Evolutionary conservation across 2,329 filamentous ascomycete species (phyloP).

Genomic region (Dactylellina haptotyla): DNA sequence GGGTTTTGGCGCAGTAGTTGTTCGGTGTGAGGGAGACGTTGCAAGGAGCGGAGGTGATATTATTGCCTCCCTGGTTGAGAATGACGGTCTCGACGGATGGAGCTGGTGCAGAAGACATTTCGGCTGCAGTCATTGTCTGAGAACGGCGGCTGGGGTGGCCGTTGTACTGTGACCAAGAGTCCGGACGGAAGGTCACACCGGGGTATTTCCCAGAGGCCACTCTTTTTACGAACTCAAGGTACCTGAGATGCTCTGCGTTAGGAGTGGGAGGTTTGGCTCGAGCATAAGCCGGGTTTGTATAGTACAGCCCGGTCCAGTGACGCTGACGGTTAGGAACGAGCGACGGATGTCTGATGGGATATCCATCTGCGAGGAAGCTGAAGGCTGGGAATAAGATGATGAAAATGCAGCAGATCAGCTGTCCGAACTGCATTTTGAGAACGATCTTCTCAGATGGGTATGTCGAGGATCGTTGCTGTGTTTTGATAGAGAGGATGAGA

Average conservation of each 20-base stretch:
- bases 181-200: constrained; percentile 22
- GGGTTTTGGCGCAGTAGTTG: constrained; percentile 39
- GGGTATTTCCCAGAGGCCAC: constrained; percentile 20
- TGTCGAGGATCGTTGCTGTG: background rate
- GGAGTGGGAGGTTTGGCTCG: background rate
- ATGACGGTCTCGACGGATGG: background rate
- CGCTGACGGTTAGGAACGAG: constrained; percentile 30
- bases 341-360: constrained; percentile 30
- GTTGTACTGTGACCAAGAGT: constrained; percentile 42
- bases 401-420: constrained; percentile 12
- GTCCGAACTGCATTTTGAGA: constrained; percentile 11
- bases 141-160: constrained; percentile 25
- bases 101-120: background rate
- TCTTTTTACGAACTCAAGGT: constrained; percentile 16
- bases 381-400: background rate
- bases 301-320: constrained; percentile 22
- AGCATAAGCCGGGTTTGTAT: constrained; percentile 11
- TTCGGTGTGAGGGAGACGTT: constrained; percentile 20
- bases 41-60: background rate
- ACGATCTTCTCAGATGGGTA: background rate
- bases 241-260: constrained; percentile 14
- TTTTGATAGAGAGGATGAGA: too few relatives aligned
- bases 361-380: background rate
- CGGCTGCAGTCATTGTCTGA: too few relatives aligned
- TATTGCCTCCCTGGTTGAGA: background rate